These are phyloP conservation scores for Laburnicola sp. DNA, from an alignment of 2,329 filamentous ascomycete genomes.

Conservation along the genomic window DNA sequence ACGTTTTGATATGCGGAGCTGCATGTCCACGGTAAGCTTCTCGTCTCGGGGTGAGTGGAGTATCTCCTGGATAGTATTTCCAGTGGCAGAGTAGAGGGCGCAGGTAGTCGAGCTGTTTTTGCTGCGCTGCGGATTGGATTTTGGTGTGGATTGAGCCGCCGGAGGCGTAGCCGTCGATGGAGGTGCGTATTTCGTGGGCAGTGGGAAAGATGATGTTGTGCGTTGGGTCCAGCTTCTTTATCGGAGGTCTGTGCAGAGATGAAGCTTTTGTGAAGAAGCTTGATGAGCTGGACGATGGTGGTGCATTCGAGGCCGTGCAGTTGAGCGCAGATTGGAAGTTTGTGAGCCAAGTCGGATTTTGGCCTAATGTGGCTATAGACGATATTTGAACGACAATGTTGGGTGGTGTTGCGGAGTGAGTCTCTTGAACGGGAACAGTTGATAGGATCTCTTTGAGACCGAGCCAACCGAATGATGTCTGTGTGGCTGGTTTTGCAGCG, in stretches of 20 bases:
- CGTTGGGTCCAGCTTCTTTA: slow-evolving; percentile 51
- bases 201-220: slow-evolving; percentile 82
- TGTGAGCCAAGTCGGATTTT: slow-evolving; percentile 71
- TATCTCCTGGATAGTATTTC: slow-evolving; percentile 49
- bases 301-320: slow-evolving; percentile 1
- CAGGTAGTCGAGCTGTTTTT: slow-evolving; percentile 74
- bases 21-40: slow-evolving; percentile 56
- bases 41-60: neutral
- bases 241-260: neutral
- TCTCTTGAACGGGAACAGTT: slow-evolving; percentile 46
- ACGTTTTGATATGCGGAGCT: slow-evolving; percentile 89
- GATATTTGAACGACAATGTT: slow-evolving; percentile 68
- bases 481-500: slow-evolving; percentile 46
- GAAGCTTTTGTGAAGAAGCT: slow-evolving; percentile 18
- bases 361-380: slow-evolving; percentile 78
- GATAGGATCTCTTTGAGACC: slow-evolving; percentile 64
- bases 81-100: slow-evolving; percentile 74
- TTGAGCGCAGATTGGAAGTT: slow-evolving; percentile 51
- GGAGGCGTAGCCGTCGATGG: slow-evolving; percentile 75
- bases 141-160: slow-evolving; percentile 84
- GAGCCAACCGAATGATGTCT: slow-evolving; percentile 75
- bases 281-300: slow-evolving; percentile 6
- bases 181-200: slow-evolving; percentile 72
- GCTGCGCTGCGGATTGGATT: slow-evolving; percentile 68
- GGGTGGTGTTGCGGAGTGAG: slow-evolving; percentile 33